Percentiles rank a stretch among this genome's conserved stretches.
Evolutionary conservation across 352 stramenopile species (phyloP).

Genomic region (Phytopythium sindhum): DNA sequence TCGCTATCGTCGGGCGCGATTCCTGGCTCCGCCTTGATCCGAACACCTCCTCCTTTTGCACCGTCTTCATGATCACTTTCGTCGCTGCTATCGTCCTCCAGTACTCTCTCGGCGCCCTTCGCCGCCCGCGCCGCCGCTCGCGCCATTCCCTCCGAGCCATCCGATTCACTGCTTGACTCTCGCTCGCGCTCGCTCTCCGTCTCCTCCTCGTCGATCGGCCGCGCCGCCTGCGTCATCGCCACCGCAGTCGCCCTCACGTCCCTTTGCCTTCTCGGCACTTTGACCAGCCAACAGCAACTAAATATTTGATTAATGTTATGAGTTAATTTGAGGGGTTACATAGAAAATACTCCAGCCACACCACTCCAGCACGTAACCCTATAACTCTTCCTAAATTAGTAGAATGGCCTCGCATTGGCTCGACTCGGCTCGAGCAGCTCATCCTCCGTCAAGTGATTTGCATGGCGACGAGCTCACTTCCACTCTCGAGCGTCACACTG

Average conservation of each 20-base stretch:
- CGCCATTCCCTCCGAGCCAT: conserved; percentile 5
- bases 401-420: no score
- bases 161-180: conserved; percentile 14
- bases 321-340: neutral
- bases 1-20: neutral
- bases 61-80: neutral
- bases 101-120: no score
- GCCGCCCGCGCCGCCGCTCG: conserved; percentile 5
- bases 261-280: neutral
- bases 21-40: neutral
- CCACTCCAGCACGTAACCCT: no score
- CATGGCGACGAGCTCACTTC: no score
- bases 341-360: no score
- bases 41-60: neutral
- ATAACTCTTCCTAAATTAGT: no score
- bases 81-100: neutral
- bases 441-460: no score
- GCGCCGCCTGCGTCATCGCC: neutral
- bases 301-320: neutral
- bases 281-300: neutral
- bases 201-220: conserved; percentile 14
- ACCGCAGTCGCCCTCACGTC: neutral
- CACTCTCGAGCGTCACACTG: no score
- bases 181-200: conserved; percentile 24
- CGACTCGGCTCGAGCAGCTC: no score